A percentile compares a stretch with the other conserved stretches of the same genome.
phyloP scores from a whole-genome alignment of 2,329 filamentous ascomycete genomes.

The Aspergillus cejpii region DNA sequence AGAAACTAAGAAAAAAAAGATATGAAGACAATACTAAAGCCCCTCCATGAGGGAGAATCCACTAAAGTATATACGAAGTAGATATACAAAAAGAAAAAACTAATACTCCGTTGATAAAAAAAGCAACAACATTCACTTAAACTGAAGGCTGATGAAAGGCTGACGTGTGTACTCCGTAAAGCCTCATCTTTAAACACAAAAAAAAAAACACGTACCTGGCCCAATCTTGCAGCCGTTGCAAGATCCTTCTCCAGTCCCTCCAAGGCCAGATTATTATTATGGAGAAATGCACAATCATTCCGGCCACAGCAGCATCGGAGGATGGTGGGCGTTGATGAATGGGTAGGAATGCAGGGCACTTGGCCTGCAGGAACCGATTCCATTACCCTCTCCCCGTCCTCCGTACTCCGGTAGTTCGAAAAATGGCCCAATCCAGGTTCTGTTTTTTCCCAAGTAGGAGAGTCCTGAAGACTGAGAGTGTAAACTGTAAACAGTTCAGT shows the following conservation, averaged over 20 bases:
- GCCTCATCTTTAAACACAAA: conserved; percentile 5
- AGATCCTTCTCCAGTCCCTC: conserved; percentile 83
- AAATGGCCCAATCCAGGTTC: no score
- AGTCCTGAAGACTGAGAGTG: no score
- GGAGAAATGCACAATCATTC: conserved; percentile 68
- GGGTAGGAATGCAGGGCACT: conserved; percentile 30
- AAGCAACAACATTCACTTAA: conserved; percentile 3
- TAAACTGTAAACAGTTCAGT: not conserved
- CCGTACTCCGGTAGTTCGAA: no score
- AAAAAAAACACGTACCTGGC: conserved; percentile 65
- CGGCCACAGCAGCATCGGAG: conserved; percentile 76
- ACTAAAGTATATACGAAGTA: conserved; percentile 3
- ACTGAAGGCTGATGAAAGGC: not conserved
- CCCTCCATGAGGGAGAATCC: no score
- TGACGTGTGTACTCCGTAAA: not conserved
- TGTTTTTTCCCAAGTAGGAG: conserved; percentile 5
- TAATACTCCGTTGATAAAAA: conserved; percentile 1
- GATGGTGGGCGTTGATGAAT: conserved; percentile 22
- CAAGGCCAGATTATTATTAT: conserved; percentile 70
- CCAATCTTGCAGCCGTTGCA: conserved; percentile 74
- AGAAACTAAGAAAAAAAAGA: not conserved
- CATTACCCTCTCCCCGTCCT: no score
- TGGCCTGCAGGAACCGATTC: conserved; percentile 19
- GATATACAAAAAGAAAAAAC: not conserved
- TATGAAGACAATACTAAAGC: not conserved